Conservation (phyloP, 1,284 basidiomycete species). For the Leccinum angustisporum region DNA sequence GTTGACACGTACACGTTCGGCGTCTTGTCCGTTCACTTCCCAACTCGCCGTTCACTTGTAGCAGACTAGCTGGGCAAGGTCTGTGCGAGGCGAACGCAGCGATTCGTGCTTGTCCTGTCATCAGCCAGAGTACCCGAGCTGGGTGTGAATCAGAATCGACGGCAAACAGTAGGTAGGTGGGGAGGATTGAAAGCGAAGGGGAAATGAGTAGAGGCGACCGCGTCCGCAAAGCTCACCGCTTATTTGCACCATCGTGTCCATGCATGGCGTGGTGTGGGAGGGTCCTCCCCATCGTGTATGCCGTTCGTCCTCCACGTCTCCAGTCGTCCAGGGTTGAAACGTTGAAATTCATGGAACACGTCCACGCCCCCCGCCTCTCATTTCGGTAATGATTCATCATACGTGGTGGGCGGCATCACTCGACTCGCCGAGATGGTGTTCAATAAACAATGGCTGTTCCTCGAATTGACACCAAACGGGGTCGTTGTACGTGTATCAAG, state of each 20-base stretch:
- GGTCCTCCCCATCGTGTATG: slow-evolving; percentile 18
- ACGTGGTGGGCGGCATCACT: slow-evolving; percentile 54
- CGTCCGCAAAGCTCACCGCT: slow-evolving; percentile 6
- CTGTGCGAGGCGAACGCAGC: slow-evolving; percentile 22
- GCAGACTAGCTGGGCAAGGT: slow-evolving; percentile 12
- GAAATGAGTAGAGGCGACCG: not conserved
- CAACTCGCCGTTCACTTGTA: not conserved
- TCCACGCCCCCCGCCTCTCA: slow-evolving; percentile 58
- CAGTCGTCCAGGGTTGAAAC: slow-evolving; percentile 36
- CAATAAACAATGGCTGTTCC: slow-evolving; percentile 35
- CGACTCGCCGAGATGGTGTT: slow-evolving; percentile 37
- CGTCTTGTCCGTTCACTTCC: slow-evolving; percentile 10
- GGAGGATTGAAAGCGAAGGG: not conserved
- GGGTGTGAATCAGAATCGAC: slow-evolving; percentile 11
- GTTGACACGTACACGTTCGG: slow-evolving; percentile 6
- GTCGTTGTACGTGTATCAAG: slow-evolving; percentile 74
- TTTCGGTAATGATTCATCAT: slow-evolving; percentile 59
- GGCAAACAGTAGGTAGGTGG: not conserved
- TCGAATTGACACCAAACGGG: slow-evolving; percentile 62
- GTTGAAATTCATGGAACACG: slow-evolving; percentile 57
- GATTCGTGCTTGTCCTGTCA: slow-evolving; percentile 8
- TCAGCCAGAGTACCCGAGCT: not conserved
- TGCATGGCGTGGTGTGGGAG: slow-evolving; percentile 4
- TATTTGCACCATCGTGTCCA: slow-evolving; percentile 3
- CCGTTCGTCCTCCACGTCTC: slow-evolving; percentile 13